Evolutionary conservation across 1,139 yeast genomes (phyloP).

Genomic region (Taphrina flavorubra): DNA sequence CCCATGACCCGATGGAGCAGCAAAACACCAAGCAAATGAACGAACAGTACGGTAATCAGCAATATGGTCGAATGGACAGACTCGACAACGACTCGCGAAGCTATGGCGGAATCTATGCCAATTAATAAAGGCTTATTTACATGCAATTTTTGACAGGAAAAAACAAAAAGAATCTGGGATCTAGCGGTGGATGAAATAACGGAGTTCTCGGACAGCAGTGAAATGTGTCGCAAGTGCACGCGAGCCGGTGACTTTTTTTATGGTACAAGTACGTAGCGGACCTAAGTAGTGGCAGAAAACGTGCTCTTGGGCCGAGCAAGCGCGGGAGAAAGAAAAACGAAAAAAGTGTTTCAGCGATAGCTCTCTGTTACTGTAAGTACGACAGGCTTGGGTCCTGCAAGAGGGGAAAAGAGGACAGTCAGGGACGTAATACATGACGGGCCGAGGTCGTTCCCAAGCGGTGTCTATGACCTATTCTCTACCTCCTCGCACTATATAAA

Average conservation of each 20-base stretch:
- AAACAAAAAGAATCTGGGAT: background rate
- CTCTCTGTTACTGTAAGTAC: slow-evolving; percentile 27
- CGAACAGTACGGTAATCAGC: slow-evolving; percentile 58
- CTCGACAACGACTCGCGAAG: slow-evolving; percentile 57
- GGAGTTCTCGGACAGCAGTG: background rate
- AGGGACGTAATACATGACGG: background rate
- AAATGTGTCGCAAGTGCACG: too few species aligned
- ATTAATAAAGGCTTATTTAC: slow-evolving; percentile 12
- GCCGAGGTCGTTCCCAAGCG: slow-evolving; percentile 4
- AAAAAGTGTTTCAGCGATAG: slow-evolving; percentile 30
- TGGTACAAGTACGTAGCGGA: background rate
- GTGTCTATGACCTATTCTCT: background rate
- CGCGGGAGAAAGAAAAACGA: background rate
- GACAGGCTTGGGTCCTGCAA: background rate
- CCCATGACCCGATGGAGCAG: slow-evolving; percentile 52
- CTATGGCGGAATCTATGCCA: slow-evolving; percentile 54
- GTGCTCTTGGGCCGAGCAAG: background rate
- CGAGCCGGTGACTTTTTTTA: too few species aligned
- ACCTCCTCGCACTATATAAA: background rate
- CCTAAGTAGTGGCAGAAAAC: background rate
- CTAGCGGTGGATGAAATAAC: background rate
- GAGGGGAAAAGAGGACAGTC: background rate
- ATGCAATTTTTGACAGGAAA: slow-evolving; percentile 1
- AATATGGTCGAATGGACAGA: slow-evolving; percentile 59
- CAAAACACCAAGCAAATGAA: slow-evolving; percentile 57